phyloP scores from a whole-genome alignment of 2,329 filamentous ascomycete species.

The Taxawa tesnikishii region DNA sequence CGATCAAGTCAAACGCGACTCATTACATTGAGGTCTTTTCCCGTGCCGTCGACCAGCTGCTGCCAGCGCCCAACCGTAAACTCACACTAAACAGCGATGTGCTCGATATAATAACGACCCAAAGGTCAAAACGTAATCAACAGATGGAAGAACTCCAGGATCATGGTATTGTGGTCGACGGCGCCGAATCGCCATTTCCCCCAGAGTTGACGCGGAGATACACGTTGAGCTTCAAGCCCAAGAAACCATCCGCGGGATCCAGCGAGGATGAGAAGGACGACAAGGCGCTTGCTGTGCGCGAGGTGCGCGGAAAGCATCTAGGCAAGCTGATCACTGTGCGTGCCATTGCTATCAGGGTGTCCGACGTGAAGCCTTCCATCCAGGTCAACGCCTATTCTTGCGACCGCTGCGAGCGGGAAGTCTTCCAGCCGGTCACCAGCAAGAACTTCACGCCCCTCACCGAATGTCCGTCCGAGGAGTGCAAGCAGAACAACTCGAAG shows the following conservation, averaged over 20 bases:
- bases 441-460: constrained; percentile 83
- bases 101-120: constrained; percentile 89
- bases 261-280: constrained; percentile 38
- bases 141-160: constrained; percentile 42
- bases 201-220: constrained; percentile 86
- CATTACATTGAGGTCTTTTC: constrained; percentile 92
- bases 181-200: constrained; percentile 73
- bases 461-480: constrained; percentile 82
- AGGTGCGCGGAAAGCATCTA: constrained; percentile 85
- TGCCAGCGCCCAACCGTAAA: constrained; percentile 68
- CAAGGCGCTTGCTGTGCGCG: constrained; percentile 74
- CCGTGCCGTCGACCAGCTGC: constrained; percentile 71
- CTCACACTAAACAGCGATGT: constrained; percentile 96
- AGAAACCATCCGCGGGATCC: constrained; percentile 58
- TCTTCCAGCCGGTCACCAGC: constrained; percentile 88
- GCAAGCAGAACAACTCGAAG: constrained; percentile 79
- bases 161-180: constrained; percentile 31
- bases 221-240: constrained; percentile 89
- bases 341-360: constrained; percentile 88
- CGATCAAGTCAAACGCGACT: constrained; percentile 80
- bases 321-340: constrained; percentile 88
- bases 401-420: constrained; percentile 89
- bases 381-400: constrained; percentile 97
- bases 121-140: constrained; percentile 76
- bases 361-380: constrained; percentile 95